These are phyloP conservation scores for Panaeolus cyanescens DNA, from an alignment of 768 basidiomycete species.

Conservation along the genomic window DNA sequence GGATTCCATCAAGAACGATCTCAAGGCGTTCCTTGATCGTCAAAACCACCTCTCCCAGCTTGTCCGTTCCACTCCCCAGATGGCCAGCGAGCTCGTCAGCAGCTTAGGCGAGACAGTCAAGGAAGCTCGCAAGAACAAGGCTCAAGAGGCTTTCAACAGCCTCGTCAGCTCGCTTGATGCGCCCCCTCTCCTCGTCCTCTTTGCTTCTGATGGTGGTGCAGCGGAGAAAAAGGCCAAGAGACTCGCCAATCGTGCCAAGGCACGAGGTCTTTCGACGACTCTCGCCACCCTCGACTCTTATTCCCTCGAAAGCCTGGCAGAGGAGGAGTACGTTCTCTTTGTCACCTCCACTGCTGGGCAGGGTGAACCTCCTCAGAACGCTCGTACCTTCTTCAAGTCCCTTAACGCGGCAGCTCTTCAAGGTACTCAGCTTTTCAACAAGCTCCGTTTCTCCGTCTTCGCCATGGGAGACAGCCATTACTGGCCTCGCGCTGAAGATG, in stretches of 20 bases:
- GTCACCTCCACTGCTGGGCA: conserved; percentile 95
- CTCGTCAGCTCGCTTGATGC: conserved; percentile 85
- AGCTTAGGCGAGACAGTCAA: conserved; percentile 84
- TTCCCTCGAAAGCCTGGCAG: conserved; percentile 69
- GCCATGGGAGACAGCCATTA: conserved; percentile 98
- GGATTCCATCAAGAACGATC: conserved; percentile 90
- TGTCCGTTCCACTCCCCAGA: conserved; percentile 73
- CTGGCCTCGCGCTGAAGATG: conserved; percentile 96
- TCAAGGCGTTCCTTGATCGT: conserved; percentile 91
- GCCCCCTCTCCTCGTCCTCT: conserved; percentile 87
- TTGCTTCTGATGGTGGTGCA: conserved; percentile 91
- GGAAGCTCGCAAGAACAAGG: conserved; percentile 80
- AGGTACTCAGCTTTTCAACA: conserved; percentile 60
- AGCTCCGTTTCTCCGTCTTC: conserved; percentile 82
- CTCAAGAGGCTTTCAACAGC: conserved; percentile 81
- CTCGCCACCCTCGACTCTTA: conserved; percentile 82
- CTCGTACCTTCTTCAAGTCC: conserved; percentile 85
- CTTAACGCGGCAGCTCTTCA: conserved; percentile 64
- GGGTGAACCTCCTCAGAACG: conserved; percentile 98
- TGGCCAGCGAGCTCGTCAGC: conserved; percentile 81
- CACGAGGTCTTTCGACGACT: conserved; percentile 78
- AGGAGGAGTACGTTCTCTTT: conserved; percentile 81
- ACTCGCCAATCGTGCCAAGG: conserved; percentile 78
- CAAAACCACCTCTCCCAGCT: conserved; percentile 97
- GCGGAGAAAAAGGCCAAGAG: conserved; percentile 98